Conservation (phyloP, 495 filamentous ascomycete genomes). For the Aspergillus nidulans region DNA sequence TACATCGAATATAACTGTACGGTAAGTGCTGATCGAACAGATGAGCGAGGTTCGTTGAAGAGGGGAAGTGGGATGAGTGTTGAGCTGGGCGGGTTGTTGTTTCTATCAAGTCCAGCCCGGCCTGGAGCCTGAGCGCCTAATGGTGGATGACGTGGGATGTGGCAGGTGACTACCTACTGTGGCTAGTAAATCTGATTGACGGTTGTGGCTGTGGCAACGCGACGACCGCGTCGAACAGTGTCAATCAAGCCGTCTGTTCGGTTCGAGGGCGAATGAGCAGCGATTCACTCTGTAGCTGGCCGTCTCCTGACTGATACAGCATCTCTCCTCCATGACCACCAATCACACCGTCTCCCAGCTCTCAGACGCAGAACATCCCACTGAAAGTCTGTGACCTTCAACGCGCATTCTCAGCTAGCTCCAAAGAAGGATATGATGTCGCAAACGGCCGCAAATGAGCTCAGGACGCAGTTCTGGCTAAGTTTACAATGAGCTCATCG, state of each 20-base stretch:
- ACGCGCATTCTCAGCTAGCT: not conserved
- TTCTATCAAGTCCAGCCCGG: not conserved
- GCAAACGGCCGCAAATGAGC: not conserved
- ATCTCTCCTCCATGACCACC: not conserved
- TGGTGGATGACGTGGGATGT: constrained; percentile 35
- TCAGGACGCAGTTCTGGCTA: constrained; percentile 1
- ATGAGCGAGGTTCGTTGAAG: not conserved
- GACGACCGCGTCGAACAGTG: not conserved
- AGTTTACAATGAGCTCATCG: constrained; percentile 25
- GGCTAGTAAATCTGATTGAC: not conserved
- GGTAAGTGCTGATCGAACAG: not conserved
- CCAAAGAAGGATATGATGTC: constrained; percentile 4
- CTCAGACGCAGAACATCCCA: not conserved
- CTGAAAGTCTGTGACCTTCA: not conserved
- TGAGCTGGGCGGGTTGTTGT: not conserved
- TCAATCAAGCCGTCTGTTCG: not conserved
- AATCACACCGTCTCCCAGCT: not conserved
- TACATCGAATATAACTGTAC: not conserved
- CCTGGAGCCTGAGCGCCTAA: constrained; percentile 1
- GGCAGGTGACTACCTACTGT: not conserved
- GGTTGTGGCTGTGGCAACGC: constrained; percentile 10
- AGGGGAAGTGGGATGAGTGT: not conserved
- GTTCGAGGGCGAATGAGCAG: not conserved
- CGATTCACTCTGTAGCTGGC: not conserved
- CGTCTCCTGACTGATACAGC: not conserved